A percentile compares a stretch with the other conserved stretches of the same genome.
phyloP scores from a whole-genome alignment of 1,139 yeast species.

The Candida mesenterica region DNA sequence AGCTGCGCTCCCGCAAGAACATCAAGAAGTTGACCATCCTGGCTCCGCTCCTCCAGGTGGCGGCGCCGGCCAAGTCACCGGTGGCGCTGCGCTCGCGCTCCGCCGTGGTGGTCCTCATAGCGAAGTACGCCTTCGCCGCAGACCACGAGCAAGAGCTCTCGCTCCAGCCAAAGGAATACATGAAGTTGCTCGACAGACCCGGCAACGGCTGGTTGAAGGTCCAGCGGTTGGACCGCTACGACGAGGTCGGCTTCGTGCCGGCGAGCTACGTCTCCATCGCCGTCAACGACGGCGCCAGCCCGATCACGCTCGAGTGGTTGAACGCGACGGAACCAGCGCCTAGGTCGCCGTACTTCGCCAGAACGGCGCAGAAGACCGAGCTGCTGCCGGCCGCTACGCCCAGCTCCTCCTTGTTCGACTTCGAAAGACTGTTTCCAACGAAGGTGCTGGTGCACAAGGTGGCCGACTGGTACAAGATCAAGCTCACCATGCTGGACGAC shows the following conservation, averaged over 20 bases:
- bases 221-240: conserved; percentile 20
- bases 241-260: conserved; percentile 21
- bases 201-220: conserved; percentile 28
- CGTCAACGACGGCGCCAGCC: conserved; percentile 21
- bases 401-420: conserved; percentile 6
- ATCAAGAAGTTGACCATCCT: conserved; percentile 31
- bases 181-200: conserved; percentile 22
- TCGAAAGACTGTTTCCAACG: conserved; percentile 9
- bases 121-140: conserved; percentile 19
- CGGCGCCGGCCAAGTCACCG: conserved; percentile 4
- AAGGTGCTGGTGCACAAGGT: conserved; percentile 2
- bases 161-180: conserved; percentile 18
- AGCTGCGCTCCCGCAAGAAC: conserved; percentile 28
- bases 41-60: conserved; percentile 21
- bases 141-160: conserved; percentile 18
- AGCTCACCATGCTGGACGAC: conserved; percentile 13
- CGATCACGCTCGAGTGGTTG: conserved; percentile 32
- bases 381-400: neutral
- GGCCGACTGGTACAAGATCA: conserved; percentile 20
- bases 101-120: conserved; percentile 17
- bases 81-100: conserved; percentile 2
- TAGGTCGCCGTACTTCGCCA: neutral
- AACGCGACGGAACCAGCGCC: conserved; percentile 10
- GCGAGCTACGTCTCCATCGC: conserved; percentile 25
- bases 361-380: neutral